A percentile compares a stretch with the other conserved stretches of the same genome.
Conservation (phyloP, 306 rosid genomes). For the Fragaria nilgerrensis region DNA sequence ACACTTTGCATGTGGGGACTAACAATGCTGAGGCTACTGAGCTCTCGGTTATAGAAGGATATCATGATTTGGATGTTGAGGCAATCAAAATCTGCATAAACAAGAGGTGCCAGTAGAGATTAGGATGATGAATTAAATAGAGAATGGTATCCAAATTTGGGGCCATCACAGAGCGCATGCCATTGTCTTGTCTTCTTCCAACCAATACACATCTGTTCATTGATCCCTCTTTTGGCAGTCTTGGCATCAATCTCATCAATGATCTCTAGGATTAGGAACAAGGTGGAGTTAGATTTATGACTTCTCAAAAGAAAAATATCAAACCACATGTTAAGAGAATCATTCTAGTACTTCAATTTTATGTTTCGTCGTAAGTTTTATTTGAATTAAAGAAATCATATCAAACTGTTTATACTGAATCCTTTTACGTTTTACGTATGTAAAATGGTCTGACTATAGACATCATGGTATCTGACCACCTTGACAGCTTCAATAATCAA, state of each 20-base stretch:
- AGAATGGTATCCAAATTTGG: not conserved
- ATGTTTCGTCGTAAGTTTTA: no score
- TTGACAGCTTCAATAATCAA: no score
- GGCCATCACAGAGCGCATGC: not conserved
- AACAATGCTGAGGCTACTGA: not conserved
- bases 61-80: not conserved
- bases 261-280: not conserved
- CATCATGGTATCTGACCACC: no score
- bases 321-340: no score
- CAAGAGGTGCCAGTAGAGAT: not conserved
- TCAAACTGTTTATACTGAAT: no score
- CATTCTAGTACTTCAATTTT: no score
- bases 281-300: not conserved
- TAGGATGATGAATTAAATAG: not conserved
- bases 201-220: not conserved
- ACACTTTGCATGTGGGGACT: not conserved
- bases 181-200: not conserved
- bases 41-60: not conserved
- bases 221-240: not conserved
- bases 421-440: accelerated
- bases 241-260: not conserved
- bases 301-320: no score
- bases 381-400: no score
- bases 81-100: not conserved
- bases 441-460: no score